phyloP scores from a whole-genome alignment of 148 eudicot species.

The Arbutus unedo region DNA sequence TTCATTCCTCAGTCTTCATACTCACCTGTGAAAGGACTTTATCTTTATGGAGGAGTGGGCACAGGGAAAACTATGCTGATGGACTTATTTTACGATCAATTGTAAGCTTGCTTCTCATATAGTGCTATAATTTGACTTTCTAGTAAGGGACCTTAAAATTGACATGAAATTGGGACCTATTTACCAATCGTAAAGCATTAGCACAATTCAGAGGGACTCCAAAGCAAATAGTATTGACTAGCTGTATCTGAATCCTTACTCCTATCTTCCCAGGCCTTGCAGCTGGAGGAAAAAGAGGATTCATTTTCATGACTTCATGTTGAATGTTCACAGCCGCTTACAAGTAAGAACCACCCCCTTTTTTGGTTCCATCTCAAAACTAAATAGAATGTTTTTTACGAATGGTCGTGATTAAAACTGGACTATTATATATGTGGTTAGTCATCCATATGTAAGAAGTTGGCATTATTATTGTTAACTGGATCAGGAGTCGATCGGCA shows the following conservation, averaged over 20 bases:
- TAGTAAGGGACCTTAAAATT: not conserved
- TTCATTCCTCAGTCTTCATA: slow-evolving; percentile 63
- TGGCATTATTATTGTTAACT: not conserved
- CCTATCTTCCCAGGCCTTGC: slow-evolving; percentile 50
- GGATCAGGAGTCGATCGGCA: not conserved
- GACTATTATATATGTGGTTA: not conserved
- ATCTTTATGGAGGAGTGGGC: slow-evolving; percentile 92
- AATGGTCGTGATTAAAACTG: not conserved
- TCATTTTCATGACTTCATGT: slow-evolving; percentile 98
- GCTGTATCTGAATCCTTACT: not conserved
- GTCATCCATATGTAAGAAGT: not conserved
- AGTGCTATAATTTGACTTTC: no score
- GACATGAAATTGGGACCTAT: not conserved
- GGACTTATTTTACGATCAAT: slow-evolving; percentile 78
- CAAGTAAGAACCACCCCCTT: slow-evolving; percentile 41
- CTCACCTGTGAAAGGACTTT: slow-evolving; percentile 84
- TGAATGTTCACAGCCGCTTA: slow-evolving; percentile 84
- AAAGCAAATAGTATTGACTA: not conserved
- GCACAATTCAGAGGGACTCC: not conserved
- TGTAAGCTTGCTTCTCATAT: slow-evolving; percentile 47
- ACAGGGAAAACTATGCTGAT: slow-evolving; percentile 98
- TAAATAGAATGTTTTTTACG: not conserved
- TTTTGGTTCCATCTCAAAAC: slow-evolving; percentile 15
- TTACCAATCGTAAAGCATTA: slow-evolving; percentile 1
- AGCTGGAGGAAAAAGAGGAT: slow-evolving; percentile 89